Conservation (phyloP, 768 basidiomycete genomes). For the Boletus pseudopeckii region DNA sequence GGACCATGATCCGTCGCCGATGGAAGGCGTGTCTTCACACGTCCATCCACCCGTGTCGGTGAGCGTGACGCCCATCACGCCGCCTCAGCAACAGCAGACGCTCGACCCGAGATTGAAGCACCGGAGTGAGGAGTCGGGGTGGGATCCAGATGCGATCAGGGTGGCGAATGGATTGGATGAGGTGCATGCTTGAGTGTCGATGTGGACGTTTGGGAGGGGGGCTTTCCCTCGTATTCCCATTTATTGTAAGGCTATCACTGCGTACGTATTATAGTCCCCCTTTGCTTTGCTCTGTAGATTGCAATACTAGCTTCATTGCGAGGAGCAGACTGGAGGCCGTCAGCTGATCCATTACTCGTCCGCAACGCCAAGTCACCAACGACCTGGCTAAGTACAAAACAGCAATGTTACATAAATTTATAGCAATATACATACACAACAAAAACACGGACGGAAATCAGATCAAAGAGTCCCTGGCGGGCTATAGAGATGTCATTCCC, state of each 20-base stretch:
- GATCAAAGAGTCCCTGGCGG: background rate
- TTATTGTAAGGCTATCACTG: slow-evolving; percentile 22
- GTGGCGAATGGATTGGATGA: slow-evolving; percentile 16
- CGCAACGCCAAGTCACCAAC: background rate
- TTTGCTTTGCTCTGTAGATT: background rate
- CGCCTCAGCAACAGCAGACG: slow-evolving; percentile 22
- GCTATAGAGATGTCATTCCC: background rate
- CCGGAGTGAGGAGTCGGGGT: slow-evolving; percentile 28
- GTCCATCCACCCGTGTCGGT: slow-evolving; percentile 25
- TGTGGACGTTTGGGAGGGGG: background rate
- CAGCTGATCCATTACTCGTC: background rate
- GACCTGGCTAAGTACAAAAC: background rate
- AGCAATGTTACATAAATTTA: background rate
- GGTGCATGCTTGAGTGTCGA: slow-evolving; percentile 10
- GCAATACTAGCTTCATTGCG: background rate
- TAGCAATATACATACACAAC: slow-evolving; percentile 4
- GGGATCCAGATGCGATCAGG: slow-evolving; percentile 22
- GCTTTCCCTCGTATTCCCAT: background rate
- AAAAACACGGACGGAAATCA: background rate
- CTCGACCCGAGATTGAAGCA: slow-evolving; percentile 31
- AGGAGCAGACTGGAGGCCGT: background rate
- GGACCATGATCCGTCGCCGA: slow-evolving; percentile 31
- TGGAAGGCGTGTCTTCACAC: slow-evolving; percentile 31
- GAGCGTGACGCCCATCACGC: slow-evolving; percentile 32
- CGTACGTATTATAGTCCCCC: background rate